A percentile compares a stretch with the other conserved stretches of the same genome.
These are phyloP conservation scores for Apiotrichum montevideense DNA, from an alignment of 1,284 basidiomycete species.

Conservation along the genomic window DNA sequence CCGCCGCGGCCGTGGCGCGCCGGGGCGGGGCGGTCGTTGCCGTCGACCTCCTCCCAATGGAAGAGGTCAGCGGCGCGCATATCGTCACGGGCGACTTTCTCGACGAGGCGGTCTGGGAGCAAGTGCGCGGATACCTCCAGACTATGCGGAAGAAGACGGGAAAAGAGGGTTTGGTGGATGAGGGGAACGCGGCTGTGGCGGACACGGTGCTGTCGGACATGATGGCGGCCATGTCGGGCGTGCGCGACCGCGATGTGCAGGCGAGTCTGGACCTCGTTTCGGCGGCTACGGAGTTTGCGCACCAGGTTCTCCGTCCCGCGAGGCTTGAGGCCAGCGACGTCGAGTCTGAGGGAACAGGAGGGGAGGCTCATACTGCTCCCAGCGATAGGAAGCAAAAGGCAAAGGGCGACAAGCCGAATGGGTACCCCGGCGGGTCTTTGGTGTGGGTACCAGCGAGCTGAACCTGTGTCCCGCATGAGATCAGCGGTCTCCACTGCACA, in stretches of 20 bases:
- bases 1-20: slow-evolving; percentile 36
- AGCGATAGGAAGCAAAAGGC: not conserved
- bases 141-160: not conserved
- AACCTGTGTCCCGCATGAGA: too few species aligned
- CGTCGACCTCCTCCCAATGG: slow-evolving; percentile 65
- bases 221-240: slow-evolving; percentile 48
- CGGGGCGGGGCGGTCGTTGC: slow-evolving; percentile 56
- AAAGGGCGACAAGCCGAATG: not conserved
- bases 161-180: not conserved
- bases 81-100: slow-evolving; percentile 70
- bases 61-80: slow-evolving; percentile 61
- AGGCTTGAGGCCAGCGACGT: not conserved
- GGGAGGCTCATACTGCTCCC: not conserved
- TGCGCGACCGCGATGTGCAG: slow-evolving; percentile 38
- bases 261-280: slow-evolving; percentile 41
- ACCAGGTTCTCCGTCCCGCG: slow-evolving; percentile 21
- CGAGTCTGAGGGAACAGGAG: not conserved
- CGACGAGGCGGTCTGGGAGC: slow-evolving; percentile 51
- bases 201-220: slow-evolving; percentile 48
- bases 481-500: too few species aligned
- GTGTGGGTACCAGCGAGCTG: slow-evolving; percentile 30
- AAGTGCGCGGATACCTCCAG: slow-evolving; percentile 41
- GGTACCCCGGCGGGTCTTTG: slow-evolving; percentile 35
- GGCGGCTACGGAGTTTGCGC: slow-evolving; percentile 42
- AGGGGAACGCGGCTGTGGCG: slow-evolving; percentile 18